Evolutionary conservation across 2,329 filamentous ascomycete genomes (phyloP), one percentile per base, ranked within the genome.

Genomic region (Fusarium heterosporum): DNA sequence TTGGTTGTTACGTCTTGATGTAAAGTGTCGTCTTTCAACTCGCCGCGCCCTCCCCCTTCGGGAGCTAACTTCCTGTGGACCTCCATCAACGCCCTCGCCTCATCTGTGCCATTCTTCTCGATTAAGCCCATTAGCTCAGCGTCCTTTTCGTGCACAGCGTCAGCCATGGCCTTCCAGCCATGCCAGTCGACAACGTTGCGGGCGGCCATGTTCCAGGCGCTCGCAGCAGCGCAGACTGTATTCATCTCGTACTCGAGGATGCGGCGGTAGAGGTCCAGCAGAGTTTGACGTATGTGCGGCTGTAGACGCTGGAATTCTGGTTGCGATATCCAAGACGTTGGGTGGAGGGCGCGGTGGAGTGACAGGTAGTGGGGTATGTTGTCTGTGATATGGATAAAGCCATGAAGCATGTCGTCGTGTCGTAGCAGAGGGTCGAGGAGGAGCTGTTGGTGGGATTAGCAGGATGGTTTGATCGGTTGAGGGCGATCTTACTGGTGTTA

Each of bases 161-260:
- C 55, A 19, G 73, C 67, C 56, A 79, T 66, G 11, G 61, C 54
- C 25, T 59, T 66, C 55, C 79, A 68, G 30, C 66, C 73, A 28
- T 74, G 62, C 77, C 78, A 79, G 42, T 74, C 70, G 25, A 79
- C 77, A 11, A 78, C 75, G 39, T 79, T 78, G 53, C 75, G 76
- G 4, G 76, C 77, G 1, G 73, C 77, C 26, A 73, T 69, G 46
- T 79, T 78, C 76, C 77, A 79, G 12, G 74, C 72, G 57, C 76
- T 77, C 4, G 77, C 78, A 16, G 77, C 70, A 8, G 78, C 78
- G 58, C 77, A 79, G 11, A 79, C 75, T 66, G 75, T 77, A 51
- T 79, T 79, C 78, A 79, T 79, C 66, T 79, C 77, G 51, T 78
- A 76, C 55, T 79, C 78, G 26, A 79, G 72, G 6, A 78, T 70